Percentiles rank a stretch among this genome's conserved stretches.
Conservation (phyloP, 1,284 basidiomycete species). For the Apiotrichum siamense region DNA sequence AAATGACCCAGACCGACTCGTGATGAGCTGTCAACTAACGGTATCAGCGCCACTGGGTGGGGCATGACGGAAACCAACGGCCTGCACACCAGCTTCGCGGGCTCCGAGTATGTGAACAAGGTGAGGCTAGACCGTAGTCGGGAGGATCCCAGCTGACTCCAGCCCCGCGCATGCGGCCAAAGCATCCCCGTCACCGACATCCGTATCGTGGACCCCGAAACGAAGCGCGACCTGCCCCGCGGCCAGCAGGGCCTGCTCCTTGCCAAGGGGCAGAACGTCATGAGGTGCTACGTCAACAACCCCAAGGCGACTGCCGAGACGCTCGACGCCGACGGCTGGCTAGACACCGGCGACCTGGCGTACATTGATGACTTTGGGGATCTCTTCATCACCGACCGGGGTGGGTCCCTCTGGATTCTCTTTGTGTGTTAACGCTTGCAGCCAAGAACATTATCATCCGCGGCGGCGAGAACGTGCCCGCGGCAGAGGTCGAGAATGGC, state of each 20-base stretch:
- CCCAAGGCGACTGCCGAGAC: constrained; percentile 29
- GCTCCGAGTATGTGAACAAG: constrained; percentile 31
- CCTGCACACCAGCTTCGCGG: constrained; percentile 30
- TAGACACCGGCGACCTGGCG: constrained; percentile 39
- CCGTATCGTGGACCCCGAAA: constrained; percentile 32
- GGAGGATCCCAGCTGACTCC: constrained; percentile 6
- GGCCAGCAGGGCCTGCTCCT: constrained; percentile 29
- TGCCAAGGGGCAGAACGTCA: constrained; percentile 37
- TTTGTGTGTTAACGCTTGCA: background rate
- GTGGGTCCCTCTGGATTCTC: background rate
- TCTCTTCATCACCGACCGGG: constrained; percentile 35
- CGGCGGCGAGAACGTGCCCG: constrained; percentile 39
- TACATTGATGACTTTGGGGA: constrained; percentile 34
- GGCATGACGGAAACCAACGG: constrained; percentile 43
- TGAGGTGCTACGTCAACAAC: constrained; percentile 42
- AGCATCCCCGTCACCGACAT: constrained; percentile 31
- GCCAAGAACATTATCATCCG: constrained; percentile 44
- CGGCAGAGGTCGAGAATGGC: constrained; percentile 39
- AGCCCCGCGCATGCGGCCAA: constrained; percentile 18
- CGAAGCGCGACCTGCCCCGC: constrained; percentile 16
- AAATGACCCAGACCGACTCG: constrained; percentile 4
- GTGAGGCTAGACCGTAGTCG: background rate
- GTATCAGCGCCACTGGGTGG: constrained; percentile 31
- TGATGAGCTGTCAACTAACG: constrained; percentile 25
- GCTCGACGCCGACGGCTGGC: constrained; percentile 34